Conservation (phyloP, 1,284 basidiomycete species). For the Retiboletus fuscus region DNA sequence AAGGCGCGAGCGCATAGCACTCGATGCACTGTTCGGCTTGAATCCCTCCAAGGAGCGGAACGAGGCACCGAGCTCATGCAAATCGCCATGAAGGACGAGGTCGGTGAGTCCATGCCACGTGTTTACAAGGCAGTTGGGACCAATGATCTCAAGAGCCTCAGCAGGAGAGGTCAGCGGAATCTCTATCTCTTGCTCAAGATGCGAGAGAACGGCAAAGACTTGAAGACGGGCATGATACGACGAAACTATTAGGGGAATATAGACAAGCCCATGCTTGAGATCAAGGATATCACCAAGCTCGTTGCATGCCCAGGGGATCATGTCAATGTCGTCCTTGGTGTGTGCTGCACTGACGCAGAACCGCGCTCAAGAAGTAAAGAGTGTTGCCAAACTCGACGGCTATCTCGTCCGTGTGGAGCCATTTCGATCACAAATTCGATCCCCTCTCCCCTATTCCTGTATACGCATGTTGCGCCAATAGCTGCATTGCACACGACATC, state of each 20-base stretch:
- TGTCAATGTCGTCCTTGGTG: conserved; percentile 83
- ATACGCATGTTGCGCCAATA: no score
- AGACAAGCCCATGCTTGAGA: conserved; percentile 75
- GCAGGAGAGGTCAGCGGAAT: conserved; percentile 86
- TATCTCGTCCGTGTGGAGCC: no score
- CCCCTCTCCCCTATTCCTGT: no score
- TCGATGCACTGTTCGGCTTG: conserved; percentile 69
- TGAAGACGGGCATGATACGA: no score
- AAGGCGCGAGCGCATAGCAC: conserved; percentile 73
- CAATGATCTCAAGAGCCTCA: conserved; percentile 78
- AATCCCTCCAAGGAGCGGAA: conserved; percentile 62
- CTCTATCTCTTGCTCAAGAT: conserved; percentile 84
- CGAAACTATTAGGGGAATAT: no score
- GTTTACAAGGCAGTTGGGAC: conserved; percentile 71
- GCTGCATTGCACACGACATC: no score
- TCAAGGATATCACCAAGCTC: conserved; percentile 91
- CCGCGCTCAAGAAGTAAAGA: conserved; percentile 84
- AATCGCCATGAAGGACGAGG: conserved; percentile 69
- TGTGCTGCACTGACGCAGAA: conserved; percentile 60
- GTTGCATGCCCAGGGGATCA: conserved; percentile 87
- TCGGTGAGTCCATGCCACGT: conserved; percentile 69
- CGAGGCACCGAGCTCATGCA: conserved; percentile 68
- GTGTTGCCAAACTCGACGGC: no score
- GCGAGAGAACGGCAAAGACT: conserved; percentile 59
- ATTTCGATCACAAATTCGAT: no score